phyloP scores from a whole-genome alignment of 768 basidiomycete species.

The Leccinellum luteum region DNA sequence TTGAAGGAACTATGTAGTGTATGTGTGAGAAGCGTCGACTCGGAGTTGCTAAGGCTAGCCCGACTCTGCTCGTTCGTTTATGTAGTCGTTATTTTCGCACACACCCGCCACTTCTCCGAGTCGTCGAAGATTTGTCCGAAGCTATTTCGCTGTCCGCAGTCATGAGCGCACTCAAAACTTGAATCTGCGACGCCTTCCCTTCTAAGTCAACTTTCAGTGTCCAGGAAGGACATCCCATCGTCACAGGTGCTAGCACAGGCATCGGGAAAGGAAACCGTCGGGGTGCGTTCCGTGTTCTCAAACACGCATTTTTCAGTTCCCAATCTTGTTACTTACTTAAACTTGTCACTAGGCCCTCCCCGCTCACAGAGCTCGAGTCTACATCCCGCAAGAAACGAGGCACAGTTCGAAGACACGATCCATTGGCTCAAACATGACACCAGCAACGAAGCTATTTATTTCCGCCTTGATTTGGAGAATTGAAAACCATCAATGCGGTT shows the following conservation, averaged over 20 bases:
- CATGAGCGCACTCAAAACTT: slow-evolving; percentile 9
- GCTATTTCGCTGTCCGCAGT: too few species aligned
- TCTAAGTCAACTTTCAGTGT: slow-evolving; percentile 25
- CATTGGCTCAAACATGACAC: slow-evolving; percentile 30
- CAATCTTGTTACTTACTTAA: background rate
- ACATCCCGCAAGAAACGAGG: slow-evolving; percentile 30
- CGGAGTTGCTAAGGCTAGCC: too few species aligned
- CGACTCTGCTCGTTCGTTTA: too few species aligned
- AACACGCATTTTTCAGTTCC: background rate
- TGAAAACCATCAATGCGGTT: slow-evolving; percentile 32
- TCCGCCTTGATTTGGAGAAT: slow-evolving; percentile 39
- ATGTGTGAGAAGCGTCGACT: too few species aligned
- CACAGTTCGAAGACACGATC: slow-evolving; percentile 30
- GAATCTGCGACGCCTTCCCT: slow-evolving; percentile 15
- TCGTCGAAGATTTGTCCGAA: too few species aligned
- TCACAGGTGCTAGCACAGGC: slow-evolving; percentile 35
- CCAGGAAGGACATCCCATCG: too few species aligned
- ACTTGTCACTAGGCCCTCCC: slow-evolving; percentile 21
- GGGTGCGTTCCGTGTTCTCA: background rate
- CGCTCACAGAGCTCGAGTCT: slow-evolving; percentile 33
- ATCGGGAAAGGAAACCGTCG: slow-evolving; percentile 29
- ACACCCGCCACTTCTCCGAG: too few species aligned
- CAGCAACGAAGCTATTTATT: slow-evolving; percentile 31
- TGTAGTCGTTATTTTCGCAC: too few species aligned
- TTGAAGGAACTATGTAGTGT: too few species aligned